Evolutionary conservation across 352 stramenopile species (phyloP).

Genomic region (Pythium monospermum): DNA sequence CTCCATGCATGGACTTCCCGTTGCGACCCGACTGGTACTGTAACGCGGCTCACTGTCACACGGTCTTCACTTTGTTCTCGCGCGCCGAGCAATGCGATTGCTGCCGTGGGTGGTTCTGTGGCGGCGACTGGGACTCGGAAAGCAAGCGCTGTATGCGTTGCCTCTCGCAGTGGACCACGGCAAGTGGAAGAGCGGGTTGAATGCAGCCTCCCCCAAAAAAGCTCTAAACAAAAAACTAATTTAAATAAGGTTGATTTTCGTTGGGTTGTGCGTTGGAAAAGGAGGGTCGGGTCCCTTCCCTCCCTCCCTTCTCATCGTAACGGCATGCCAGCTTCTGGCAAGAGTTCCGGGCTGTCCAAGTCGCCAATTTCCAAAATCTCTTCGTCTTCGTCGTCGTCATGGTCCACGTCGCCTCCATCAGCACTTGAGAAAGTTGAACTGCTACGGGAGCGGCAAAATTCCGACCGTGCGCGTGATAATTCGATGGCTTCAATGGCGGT

Average conservation of each 20-base stretch:
- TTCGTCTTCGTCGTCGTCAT: slow-evolving; percentile 14
- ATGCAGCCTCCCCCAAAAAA: neutral
- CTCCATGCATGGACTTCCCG: slow-evolving; percentile 30
- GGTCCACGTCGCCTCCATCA: slow-evolving; percentile 6
- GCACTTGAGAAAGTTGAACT: slow-evolving; percentile 16
- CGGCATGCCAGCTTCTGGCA: neutral
- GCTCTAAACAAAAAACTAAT: slow-evolving; percentile 16
- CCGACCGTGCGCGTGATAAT: slow-evolving; percentile 7
- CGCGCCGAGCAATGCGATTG: slow-evolving; percentile 39
- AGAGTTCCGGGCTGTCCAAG: slow-evolving; percentile 8
- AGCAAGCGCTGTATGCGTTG: slow-evolving; percentile 1
- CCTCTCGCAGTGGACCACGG: neutral
- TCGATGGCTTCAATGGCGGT: slow-evolving; percentile 17
- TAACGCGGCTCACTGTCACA: slow-evolving; percentile 52
- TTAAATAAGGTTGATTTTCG: neutral
- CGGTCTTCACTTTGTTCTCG: slow-evolving; percentile 63
- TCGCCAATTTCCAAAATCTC: slow-evolving; percentile 19
- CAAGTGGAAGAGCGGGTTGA: neutral
- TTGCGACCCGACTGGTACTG: slow-evolving; percentile 71
- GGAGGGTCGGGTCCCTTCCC: neutral
- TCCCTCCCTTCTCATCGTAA: slow-evolving; percentile 1
- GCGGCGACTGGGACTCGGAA: slow-evolving; percentile 31
- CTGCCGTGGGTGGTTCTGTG: slow-evolving; percentile 59
- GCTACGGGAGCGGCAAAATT: slow-evolving; percentile 12
- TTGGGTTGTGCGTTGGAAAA: neutral